A percentile compares a stretch with the other conserved stretches of the same genome.
phyloP scores from a whole-genome alignment of 192 early-diverging fungal genomes.

The Umbelopsis vinacea region DNA sequence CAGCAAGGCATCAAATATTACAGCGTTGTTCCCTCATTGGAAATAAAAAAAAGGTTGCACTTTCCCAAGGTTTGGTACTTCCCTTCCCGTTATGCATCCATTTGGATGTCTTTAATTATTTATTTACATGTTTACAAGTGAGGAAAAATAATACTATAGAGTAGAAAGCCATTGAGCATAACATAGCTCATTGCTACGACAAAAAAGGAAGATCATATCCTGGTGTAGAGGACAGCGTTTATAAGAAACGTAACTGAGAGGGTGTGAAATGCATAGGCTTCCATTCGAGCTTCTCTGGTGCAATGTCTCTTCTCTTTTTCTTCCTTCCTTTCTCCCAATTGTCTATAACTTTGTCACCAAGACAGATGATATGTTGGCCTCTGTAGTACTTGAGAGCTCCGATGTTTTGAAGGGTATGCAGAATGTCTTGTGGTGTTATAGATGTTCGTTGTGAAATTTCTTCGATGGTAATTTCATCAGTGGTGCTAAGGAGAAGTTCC shows the following conservation, averaged over 20 bases:
- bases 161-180: no score
- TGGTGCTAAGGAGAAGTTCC: conserved; percentile 63
- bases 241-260: conserved; percentile 75
- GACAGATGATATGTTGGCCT: conserved; percentile 85
- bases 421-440: conserved; percentile 88
- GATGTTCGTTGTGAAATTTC: conserved; percentile 86
- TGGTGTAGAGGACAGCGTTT: conserved; percentile 15
- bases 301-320: conserved; percentile 79
- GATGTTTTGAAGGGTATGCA: conserved; percentile 88
- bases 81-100: neutral
- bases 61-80: no score
- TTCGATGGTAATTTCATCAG: conserved; percentile 85
- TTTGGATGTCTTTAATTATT: neutral
- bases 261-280: conserved; percentile 80
- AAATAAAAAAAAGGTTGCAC: no score
- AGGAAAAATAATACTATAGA: neutral
- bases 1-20: no score
- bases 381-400: conserved; percentile 91
- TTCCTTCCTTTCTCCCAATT: conserved; percentile 75
- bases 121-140: conserved; percentile 15
- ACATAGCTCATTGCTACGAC: neutral
- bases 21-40: no score
- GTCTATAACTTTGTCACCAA: conserved; percentile 86
- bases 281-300: conserved; percentile 79
- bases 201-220: neutral